phyloP scores from a whole-genome alignment of 2,329 filamentous ascomycete genomes.

The Fulvia fulva region DNA sequence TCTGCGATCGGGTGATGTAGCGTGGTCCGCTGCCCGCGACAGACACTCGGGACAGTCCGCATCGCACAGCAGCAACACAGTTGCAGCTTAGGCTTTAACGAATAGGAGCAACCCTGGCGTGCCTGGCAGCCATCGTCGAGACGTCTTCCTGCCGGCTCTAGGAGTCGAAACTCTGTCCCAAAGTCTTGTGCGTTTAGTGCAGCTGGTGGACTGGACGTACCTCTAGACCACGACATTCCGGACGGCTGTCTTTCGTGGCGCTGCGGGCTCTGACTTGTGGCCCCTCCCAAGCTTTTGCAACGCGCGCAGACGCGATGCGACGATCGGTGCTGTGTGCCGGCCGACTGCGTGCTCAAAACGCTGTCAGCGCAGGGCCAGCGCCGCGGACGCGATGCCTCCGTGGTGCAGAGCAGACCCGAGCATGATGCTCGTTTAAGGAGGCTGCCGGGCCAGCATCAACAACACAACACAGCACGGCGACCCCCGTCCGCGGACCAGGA shows the following conservation, averaged over 20 bases:
- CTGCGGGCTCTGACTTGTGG: neutral
- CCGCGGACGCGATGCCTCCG: neutral
- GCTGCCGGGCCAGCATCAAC: neutral
- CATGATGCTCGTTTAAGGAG: neutral
- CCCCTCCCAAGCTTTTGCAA: neutral
- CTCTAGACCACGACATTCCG: neutral
- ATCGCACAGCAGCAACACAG: neutral
- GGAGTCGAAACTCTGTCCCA: neutral
- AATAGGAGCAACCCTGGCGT: conserved; percentile 6
- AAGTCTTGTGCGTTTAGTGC: neutral
- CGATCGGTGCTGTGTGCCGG: neutral
- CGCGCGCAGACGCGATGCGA: neutral
- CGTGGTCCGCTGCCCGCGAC: neutral
- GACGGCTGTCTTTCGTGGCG: neutral
- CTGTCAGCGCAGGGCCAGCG: neutral
- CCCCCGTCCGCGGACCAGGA: neutral
- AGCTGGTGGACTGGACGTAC: neutral
- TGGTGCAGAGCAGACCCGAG: neutral
- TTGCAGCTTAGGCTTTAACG: conserved; percentile 3
- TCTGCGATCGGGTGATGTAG: conserved; percentile 5
- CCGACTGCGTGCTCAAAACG: neutral
- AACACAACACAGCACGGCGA: neutral
- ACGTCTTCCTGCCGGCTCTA: neutral
- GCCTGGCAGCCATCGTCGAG: neutral
- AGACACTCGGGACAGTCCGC: neutral